Base-by-base conservation (phyloP, 2,329 filamentous ascomycete genomes). In the Leptographium flavum region DNA sequence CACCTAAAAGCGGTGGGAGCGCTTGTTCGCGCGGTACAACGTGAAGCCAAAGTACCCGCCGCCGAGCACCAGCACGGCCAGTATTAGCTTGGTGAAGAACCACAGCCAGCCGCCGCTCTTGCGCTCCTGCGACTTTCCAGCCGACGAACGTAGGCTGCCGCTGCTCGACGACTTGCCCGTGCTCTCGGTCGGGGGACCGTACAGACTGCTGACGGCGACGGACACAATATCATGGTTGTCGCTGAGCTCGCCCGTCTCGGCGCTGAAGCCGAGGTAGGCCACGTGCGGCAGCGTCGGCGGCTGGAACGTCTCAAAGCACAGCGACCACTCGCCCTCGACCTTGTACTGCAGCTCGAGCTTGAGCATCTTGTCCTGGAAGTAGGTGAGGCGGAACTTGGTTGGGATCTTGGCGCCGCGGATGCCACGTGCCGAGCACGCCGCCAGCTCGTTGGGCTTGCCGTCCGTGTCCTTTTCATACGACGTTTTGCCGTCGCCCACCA, bases 171-270 rank as follows among this genome's bases (percentile, higher is more conserved):
- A 17, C 22, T n/a, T 38, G 45, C 49, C 48, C 48, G 56, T 58
- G 56, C 53, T 27, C 37, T 57, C 58, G 14, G 36, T 65, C 55
- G 68, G 67, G 25, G 65, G 64, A 47, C 74, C 79, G 68, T 96
- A 96, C 50, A 98, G 69, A 63, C 95, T 98, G 70, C 83, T 83
- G 47, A 90, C 81, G 52, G 79, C 71, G 56, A 98, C 75, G 42
- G 79, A 83, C 60, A 96, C 79, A 63, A 98, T 93, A 66, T 98
- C 92, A 71, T 95, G 90, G 71, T 94, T 94, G 67, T 98, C 92
- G 64, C 81, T 87, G 53, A 98, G 76, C 69, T 98, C 90, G 58
- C 92, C 92, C 15, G 92, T 96, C 70, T 96, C 90, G 46, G 86
- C 83, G 55, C 76, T 82, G 66, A 86, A 86, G 47, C 81, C 82